A percentile compares a stretch with the other conserved stretches of the same genome.
These are phyloP conservation scores for Tulasnella sp. DNA, from an alignment of 768 basidiomycete genomes.

Conservation along the genomic window DNA sequence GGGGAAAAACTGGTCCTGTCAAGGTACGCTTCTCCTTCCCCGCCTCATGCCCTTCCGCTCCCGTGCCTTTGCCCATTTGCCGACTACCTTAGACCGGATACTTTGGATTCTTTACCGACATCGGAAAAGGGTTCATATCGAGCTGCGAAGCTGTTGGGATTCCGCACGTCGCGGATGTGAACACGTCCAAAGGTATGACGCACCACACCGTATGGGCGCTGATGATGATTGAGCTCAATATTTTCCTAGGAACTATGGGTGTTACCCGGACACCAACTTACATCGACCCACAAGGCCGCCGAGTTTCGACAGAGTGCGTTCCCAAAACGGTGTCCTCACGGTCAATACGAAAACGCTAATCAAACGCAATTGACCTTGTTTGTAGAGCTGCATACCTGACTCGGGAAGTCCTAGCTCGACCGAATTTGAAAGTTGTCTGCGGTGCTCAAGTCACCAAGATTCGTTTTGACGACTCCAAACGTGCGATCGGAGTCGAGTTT, in stretches of 20 bases:
- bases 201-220: not conserved
- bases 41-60: not conserved
- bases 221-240: not conserved
- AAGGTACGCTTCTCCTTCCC: constrained; percentile 1
- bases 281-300: constrained; percentile 34
- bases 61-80: not conserved
- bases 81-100: constrained; percentile 26
- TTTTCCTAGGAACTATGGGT: not conserved
- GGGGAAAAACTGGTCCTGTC: constrained; percentile 31
- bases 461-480: constrained; percentile 29
- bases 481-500: constrained; percentile 37
- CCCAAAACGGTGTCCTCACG: no score
- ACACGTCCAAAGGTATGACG: not conserved
- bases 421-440: constrained; percentile 36
- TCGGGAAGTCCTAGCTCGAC: constrained; percentile 35
- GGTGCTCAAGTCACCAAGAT: constrained; percentile 36
- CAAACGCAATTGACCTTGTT: not conserved
- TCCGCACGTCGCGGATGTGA: not conserved
- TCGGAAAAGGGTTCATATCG: constrained; percentile 26
- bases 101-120: constrained; percentile 30
- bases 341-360: no score
- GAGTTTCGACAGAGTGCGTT: constrained; percentile 32
- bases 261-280: constrained; percentile 33
- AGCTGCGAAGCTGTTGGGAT: not conserved
- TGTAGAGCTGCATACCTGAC: constrained; percentile 37